Evolutionary conservation across 2,329 filamentous ascomycete species (phyloP).

Genomic region (Penicillium hesseltinei): DNA sequence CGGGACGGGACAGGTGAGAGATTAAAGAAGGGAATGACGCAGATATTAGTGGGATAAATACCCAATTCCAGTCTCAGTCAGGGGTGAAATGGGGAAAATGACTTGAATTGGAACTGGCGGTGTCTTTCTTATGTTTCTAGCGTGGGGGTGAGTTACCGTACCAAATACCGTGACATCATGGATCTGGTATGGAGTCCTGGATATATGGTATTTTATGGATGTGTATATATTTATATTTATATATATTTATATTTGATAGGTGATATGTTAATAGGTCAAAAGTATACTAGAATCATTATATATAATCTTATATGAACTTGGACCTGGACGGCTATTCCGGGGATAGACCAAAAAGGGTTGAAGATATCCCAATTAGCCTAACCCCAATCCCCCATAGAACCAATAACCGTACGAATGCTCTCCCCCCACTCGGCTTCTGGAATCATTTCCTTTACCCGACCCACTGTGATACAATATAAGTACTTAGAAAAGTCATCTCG

Average conservation of each 20-base stretch:
- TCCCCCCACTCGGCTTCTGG: constrained; percentile 30
- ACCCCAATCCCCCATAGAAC: background rate
- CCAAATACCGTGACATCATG: constrained; percentile 9
- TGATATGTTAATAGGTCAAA: background rate
- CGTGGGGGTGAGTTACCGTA: constrained; percentile 6
- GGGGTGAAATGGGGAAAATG: background rate
- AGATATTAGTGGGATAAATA: background rate
- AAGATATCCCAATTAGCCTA: background rate
- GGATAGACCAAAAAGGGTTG: background rate
- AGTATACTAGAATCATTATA: background rate
- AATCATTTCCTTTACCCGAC: constrained; percentile 20
- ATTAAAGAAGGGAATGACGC: background rate
- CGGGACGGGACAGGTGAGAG: background rate
- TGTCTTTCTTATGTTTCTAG: constrained; percentile 4
- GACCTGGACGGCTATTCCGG: background rate
- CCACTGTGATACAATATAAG: constrained; percentile 29
- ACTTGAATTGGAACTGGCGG: background rate
- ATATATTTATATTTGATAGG: too few species aligned
- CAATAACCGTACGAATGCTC: background rate
- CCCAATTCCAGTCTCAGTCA: background rate
- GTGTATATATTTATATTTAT: too few species aligned
- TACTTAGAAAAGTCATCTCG: constrained; percentile 24
- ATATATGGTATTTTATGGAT: background rate
- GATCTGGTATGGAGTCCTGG: background rate
- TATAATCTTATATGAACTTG: background rate